These are phyloP conservation scores for Grigorovia transvaalensis DNA, from an alignment of 805 yeast genomes.

Conservation along the genomic window DNA sequence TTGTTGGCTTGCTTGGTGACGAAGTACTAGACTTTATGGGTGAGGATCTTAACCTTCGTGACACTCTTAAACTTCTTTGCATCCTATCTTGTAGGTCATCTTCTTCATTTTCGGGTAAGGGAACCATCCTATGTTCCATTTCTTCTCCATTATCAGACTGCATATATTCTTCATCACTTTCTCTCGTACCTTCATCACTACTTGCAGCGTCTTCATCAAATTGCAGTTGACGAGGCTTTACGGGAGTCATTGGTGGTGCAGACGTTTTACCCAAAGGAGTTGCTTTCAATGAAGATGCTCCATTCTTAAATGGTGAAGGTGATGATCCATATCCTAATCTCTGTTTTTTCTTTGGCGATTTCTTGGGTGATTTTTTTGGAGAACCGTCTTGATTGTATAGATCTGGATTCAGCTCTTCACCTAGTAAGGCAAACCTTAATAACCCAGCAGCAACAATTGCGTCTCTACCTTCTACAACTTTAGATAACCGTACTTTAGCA, in stretches of 20 bases:
- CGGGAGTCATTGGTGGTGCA: constrained; percentile 4
- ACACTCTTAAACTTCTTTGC: constrained; percentile 20
- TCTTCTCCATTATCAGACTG: constrained; percentile 14
- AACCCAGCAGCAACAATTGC: constrained; percentile 80
- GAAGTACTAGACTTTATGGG: constrained; percentile 11
- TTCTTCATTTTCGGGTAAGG: constrained; percentile 24
- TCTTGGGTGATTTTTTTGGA: constrained; percentile 19
- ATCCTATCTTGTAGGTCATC: constrained; percentile 23
- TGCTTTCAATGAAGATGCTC: constrained; percentile 10
- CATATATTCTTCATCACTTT: background rate
- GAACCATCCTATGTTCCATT: constrained; percentile 17
- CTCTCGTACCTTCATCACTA: constrained; percentile 13
- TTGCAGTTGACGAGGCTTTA: constrained; percentile 16
- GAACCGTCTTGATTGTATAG: constrained; percentile 11
- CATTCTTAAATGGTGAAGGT: constrained; percentile 3
- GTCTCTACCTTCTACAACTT: constrained; percentile 62
- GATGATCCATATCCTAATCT: constrained; percentile 7
- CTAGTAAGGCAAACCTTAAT: constrained; percentile 71
- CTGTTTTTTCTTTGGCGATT: constrained; percentile 28
- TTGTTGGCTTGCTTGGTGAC: constrained; percentile 1
- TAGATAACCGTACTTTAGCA: constrained; percentile 86
- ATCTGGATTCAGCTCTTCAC: constrained; percentile 25
- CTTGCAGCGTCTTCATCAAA: constrained; percentile 25
- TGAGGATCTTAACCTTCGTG: constrained; percentile 21
- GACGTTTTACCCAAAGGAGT: constrained; percentile 3